Evolutionary conservation across 306 rosid genomes (phyloP), one percentile per base, ranked within the genome.

Genomic region (Sicyos baderoa): DNA sequence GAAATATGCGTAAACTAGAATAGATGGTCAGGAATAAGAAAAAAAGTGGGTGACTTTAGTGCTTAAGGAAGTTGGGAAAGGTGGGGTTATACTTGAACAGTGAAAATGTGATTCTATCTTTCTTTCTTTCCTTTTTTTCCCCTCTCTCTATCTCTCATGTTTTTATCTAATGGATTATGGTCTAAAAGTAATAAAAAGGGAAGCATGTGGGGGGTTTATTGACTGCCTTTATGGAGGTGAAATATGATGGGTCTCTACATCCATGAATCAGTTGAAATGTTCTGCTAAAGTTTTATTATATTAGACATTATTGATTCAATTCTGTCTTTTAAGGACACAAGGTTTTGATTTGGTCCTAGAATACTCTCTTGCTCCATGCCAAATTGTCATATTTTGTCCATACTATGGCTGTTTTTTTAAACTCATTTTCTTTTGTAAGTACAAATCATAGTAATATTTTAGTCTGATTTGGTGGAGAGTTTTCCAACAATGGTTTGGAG

Each of bases 21-120:
- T 29, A 29, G 35, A 29, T 5, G 4, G 4, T 29, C 35, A 29
- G 4, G 35, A 2, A 29, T 29, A 29, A 29, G 35, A 29, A 29
- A 29, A 29, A 29, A 29, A 29, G 4, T 4, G 2, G 35, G 35
- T 29, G 35, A 29, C 35, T 67, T 71, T 54, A 53, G 70, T 78
- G 82, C 70, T 81, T 82, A 81, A 80, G 73, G 70, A 73, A 56
- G 75, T 55, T 29, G 35, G 35, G 35, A 29, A 29, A 29, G 4
- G 35, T 29, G 35, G 29, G 78, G 72, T 70, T 70, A 52, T 70
- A 69, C 69, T 72, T 49, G 16, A 74, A 79, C 74, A 79, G 82
- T 77, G 37, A 29, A 29, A 83, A 76, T 56, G 56, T 19, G 29
- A 19, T 69, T 60, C 54, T 18, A 18, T 29, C 35, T 42, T 29